phyloP scores from a whole-genome alignment of 208 protist genomes.

The Trypanosoma rangeli region DNA sequence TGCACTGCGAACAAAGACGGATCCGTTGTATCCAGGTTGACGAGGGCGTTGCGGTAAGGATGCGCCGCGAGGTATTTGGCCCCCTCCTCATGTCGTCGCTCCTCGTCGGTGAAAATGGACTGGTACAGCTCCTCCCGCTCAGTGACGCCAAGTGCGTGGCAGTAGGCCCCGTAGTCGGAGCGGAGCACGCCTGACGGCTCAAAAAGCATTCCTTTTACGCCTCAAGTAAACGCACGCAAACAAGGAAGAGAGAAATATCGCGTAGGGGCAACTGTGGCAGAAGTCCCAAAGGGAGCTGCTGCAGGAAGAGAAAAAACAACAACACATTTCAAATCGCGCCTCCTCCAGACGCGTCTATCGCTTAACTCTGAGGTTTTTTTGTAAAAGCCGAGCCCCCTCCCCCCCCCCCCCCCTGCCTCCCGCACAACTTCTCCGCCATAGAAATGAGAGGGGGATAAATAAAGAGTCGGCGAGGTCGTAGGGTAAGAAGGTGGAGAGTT shows the following conservation, averaged over 20 bases:
- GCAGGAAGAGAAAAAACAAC: slow-evolving; percentile 10
- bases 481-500: too few species aligned
- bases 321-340: not conserved
- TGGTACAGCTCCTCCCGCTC: slow-evolving; percentile 87
- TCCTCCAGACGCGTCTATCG: not conserved
- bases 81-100: slow-evolving; percentile 18
- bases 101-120: slow-evolving; percentile 44
- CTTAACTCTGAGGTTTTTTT: too few species aligned
- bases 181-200: slow-evolving; percentile 82
- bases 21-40: not conserved
- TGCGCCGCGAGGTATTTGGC: not conserved
- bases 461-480: too few species aligned
- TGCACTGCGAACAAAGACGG: not conserved
- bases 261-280: not conserved
- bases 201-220: slow-evolving; percentile 63
- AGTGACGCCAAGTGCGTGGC: slow-evolving; percentile 70
- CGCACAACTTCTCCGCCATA: too few species aligned
- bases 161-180: slow-evolving; percentile 88
- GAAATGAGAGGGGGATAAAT: too few species aligned
- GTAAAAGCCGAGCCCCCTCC: too few species aligned
- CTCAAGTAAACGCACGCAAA: not conserved
- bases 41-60: not conserved
- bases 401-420: too few species aligned
- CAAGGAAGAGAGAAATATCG: not conserved
- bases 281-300: not conserved